Conservation (phyloP, 2,329 filamentous ascomycete species). For the Hypoxylon sp. region DNA sequence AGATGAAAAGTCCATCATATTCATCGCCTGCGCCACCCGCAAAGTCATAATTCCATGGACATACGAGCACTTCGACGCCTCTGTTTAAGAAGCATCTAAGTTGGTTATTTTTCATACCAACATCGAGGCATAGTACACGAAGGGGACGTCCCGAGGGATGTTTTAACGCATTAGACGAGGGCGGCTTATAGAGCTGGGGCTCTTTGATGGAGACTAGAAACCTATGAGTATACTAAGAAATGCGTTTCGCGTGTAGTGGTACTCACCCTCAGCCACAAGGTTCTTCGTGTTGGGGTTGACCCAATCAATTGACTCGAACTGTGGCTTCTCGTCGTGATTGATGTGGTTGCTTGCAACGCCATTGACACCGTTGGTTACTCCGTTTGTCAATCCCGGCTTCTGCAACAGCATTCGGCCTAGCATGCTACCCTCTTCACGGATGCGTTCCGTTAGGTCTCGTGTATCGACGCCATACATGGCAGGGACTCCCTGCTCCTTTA, state of each 20-base stretch:
- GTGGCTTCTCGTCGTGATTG: slow-evolving; percentile 62
- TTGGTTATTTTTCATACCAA: slow-evolving; percentile 99
- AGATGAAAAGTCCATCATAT: slow-evolving; percentile 97
- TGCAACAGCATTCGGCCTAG: slow-evolving; percentile 89
- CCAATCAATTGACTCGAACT: slow-evolving; percentile 89
- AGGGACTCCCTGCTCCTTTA: slow-evolving; percentile 95
- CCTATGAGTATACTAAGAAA: slow-evolving; percentile 57
- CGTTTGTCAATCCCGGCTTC: slow-evolving; percentile 66
- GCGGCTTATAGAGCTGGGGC: slow-evolving; percentile 88
- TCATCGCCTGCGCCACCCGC: slow-evolving; percentile 80
- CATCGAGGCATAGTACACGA: slow-evolving; percentile 92
- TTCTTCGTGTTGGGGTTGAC: slow-evolving; percentile 93
- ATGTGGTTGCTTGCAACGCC: slow-evolving; percentile 58
- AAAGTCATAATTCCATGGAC: slow-evolving; percentile 97
- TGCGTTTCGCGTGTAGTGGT: slow-evolving; percentile 32
- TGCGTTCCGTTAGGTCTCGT: slow-evolving; percentile 91
- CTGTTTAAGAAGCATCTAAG: slow-evolving; percentile 91
- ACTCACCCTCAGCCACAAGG: slow-evolving; percentile 92
- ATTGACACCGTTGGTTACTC: slow-evolving; percentile 59
- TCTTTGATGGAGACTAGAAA: slow-evolving; percentile 86
- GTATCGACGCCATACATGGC: slow-evolving; percentile 98
- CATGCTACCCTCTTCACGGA: slow-evolving; percentile 95
- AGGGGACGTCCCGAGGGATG: slow-evolving; percentile 90
- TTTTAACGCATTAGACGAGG: slow-evolving; percentile 78
- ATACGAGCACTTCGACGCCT: slow-evolving; percentile 93